These are phyloP conservation scores for Diplogelasinospora grovesii DNA, from an alignment of 495 filamentous ascomycete genomes.

Conservation along the genomic window DNA sequence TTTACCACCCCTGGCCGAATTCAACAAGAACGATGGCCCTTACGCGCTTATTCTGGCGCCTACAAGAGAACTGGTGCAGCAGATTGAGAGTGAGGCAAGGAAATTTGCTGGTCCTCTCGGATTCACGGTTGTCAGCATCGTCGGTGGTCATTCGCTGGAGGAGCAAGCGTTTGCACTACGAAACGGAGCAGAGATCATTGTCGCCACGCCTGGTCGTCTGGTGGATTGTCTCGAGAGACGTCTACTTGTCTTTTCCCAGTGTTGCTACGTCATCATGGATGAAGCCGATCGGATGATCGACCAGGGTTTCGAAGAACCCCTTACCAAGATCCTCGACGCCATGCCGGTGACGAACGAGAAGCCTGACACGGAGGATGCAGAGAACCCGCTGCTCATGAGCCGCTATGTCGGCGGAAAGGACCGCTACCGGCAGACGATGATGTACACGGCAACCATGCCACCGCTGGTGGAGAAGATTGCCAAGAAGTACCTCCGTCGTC, in stretches of 20 bases:
- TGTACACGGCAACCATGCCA: constrained; percentile 99
- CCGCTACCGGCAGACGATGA: constrained; percentile 97
- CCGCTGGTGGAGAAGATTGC: constrained; percentile 90
- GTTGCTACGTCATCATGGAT: constrained; percentile 95
- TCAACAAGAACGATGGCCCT: constrained; percentile 90
- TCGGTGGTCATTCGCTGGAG: constrained; percentile 92
- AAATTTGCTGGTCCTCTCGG: constrained; percentile 90
- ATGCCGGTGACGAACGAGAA: constrained; percentile 93
- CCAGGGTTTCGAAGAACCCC: constrained; percentile 92
- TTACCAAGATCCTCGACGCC: constrained; percentile 98
- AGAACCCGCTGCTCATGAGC: constrained; percentile 78
- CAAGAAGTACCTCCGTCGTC: constrained; percentile 88
- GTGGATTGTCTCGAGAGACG: constrained; percentile 95
- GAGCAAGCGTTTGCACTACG: constrained; percentile 89
- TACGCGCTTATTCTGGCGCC: constrained; percentile 95
- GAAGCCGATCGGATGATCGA: constrained; percentile 99
- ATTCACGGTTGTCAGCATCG: constrained; percentile 94
- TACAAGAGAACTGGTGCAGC: constrained; percentile 96
- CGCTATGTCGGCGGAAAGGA: constrained; percentile 75
- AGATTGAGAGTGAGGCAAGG: constrained; percentile 90
- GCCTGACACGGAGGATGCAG: constrained; percentile 90
- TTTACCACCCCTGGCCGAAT: constrained; percentile 74
- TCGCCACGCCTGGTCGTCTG: constrained; percentile 93
- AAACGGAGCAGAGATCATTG: constrained; percentile 97
- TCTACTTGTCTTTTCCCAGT: constrained; percentile 85